phyloP scores from a whole-genome alignment of 148 eudicot species.

The Cornus suecica region DNA sequence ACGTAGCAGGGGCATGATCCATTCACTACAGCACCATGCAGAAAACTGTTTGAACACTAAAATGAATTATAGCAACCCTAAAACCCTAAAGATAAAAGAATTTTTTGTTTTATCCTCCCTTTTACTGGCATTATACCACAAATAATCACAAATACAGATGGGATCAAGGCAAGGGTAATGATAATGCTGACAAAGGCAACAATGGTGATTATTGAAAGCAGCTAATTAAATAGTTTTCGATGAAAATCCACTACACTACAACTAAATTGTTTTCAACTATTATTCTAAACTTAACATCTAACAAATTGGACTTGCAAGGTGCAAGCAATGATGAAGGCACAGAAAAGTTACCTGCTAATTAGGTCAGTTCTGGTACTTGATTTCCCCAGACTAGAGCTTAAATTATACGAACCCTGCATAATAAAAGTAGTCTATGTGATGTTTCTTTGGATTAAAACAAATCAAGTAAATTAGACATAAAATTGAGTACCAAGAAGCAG shows the following conservation, averaged over 20 bases:
- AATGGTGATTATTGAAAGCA: conserved; percentile 26
- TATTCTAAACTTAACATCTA: not conserved
- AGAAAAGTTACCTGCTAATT: conserved; percentile 42
- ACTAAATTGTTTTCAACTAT: not conserved
- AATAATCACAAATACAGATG: conserved; percentile 3
- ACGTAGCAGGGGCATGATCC: not conserved
- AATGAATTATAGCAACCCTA: too few relatives aligned
- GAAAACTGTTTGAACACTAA: not conserved
- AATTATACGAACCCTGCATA: conserved; percentile 46
- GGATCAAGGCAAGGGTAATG: not conserved
- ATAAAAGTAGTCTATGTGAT: conserved; percentile 2
- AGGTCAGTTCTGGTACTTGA: conserved; percentile 23
- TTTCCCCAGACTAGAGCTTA: conserved; percentile 38
- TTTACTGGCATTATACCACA: not conserved
- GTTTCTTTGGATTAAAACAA: not conserved
- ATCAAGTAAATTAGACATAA: not conserved
- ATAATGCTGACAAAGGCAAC: conserved; percentile 11
- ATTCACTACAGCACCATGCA: not conserved
- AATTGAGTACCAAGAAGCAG: conserved; percentile 3
- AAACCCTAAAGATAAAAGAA: too few relatives aligned
- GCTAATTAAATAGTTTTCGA: conserved; percentile 2
- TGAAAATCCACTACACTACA: not conserved
- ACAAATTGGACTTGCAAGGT: conserved; percentile 8
- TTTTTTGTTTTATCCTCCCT: not conserved
- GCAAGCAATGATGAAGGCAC: not conserved